These are phyloP conservation scores for Cryphonectria carpinicola DNA, from an alignment of 2,329 filamentous ascomycete genomes.

Conservation along the genomic window DNA sequence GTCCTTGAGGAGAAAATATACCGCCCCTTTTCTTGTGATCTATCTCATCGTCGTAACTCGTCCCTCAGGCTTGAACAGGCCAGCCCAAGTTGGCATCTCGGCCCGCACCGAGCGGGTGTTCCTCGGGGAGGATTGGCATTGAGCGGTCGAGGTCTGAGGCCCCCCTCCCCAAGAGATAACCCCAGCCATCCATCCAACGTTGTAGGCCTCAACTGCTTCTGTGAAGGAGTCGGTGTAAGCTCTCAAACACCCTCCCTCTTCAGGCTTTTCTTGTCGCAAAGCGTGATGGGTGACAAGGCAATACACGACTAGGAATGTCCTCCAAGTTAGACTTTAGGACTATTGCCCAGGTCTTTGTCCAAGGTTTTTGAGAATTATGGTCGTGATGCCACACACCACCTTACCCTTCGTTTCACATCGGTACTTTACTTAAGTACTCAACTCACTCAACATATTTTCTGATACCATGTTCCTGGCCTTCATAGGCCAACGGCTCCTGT, in stretches of 20 bases:
- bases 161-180: too few relatives aligned
- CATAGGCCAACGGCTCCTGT: neutral
- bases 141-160: neutral
- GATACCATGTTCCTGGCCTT: neutral
- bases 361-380: neutral
- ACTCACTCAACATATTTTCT: too few relatives aligned
- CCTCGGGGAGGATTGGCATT: neutral
- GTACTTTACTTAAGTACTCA: too few relatives aligned
- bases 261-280: neutral
- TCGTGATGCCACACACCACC: neutral
- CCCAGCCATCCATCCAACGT: neutral
- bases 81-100: neutral
- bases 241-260: neutral
- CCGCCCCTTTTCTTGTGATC: neutral
- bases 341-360: neutral
- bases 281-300: neutral
- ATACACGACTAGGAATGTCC: neutral
- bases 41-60: neutral
- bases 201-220: neutral
- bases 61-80: neutral
- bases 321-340: neutral
- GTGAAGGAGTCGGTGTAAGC: neutral
- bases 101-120: constrained; percentile 12
- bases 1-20: neutral
- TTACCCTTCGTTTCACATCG: neutral